These are phyloP conservation scores for Verticillium isaacii DNA, from an alignment of 2,329 filamentous ascomycete species.

Conservation along the genomic window DNA sequence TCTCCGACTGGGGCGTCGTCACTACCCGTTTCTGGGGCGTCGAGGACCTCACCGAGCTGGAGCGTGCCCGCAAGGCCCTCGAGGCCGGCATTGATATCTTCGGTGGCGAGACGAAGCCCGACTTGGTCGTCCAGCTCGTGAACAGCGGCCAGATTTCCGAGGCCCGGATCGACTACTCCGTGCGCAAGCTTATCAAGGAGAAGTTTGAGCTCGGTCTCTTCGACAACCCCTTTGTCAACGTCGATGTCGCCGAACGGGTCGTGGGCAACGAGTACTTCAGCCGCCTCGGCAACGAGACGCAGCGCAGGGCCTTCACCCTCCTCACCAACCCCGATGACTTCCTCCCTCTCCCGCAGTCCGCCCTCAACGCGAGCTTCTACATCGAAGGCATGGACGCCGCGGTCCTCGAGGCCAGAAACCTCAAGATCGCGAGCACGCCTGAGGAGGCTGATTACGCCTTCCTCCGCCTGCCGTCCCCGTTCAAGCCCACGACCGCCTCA, in stretches of 20 bases:
- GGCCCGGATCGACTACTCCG: constrained; percentile 37
- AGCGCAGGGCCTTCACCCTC: constrained; percentile 21
- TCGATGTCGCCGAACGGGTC: constrained; percentile 30
- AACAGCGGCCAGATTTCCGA: constrained; percentile 33
- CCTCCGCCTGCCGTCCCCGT: constrained; percentile 25
- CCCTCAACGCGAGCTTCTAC: constrained; percentile 14
- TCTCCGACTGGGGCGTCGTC: constrained; percentile 48
- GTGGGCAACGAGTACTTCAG: constrained; percentile 40
- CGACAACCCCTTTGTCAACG: constrained; percentile 44
- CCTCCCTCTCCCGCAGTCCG: constrained; percentile 14
- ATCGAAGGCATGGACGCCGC: constrained; percentile 10
- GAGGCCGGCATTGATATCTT: constrained; percentile 49
- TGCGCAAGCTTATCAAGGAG: constrained; percentile 39
- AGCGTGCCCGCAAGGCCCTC: constrained; percentile 38
- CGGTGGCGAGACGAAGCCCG: constrained; percentile 42
- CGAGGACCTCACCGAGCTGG: constrained; percentile 35
- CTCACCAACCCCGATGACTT: constrained; percentile 18
- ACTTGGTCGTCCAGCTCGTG: constrained; percentile 42
- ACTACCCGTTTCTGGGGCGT: constrained; percentile 48
- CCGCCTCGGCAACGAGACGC: constrained; percentile 13
- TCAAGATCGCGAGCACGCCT: constrained; percentile 27
- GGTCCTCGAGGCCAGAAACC: constrained; percentile 8
- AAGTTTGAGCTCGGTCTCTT: constrained; percentile 49
- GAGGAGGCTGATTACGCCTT: constrained; percentile 35
- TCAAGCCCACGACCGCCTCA: constrained; percentile 21